Conservation (phyloP, 2,329 filamentous ascomycete genomes). For the Pseudogymnoascus sp. region DNA sequence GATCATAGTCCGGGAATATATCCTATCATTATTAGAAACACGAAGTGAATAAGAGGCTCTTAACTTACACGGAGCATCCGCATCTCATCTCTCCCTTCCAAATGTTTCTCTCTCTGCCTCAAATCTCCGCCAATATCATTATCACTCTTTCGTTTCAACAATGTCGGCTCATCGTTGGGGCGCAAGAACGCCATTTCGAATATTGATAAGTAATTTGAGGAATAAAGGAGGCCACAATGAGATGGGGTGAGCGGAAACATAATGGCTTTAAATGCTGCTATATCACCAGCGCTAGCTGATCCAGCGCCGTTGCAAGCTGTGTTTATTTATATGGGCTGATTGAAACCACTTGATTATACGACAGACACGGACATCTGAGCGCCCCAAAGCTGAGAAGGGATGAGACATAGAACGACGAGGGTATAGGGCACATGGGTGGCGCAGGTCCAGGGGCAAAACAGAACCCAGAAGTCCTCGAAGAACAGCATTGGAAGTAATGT, state of each 20-base stretch:
- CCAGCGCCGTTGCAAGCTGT: too few species aligned
- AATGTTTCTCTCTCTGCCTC: background rate
- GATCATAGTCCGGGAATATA: background rate
- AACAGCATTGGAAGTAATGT: too few species aligned
- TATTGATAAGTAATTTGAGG: background rate
- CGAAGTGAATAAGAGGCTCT: background rate
- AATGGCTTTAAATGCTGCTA: background rate
- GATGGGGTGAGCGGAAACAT: background rate
- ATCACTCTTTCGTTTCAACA: background rate
- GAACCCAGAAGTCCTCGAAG: too few species aligned
- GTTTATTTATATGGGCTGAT: too few species aligned
- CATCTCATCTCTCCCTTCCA: background rate
- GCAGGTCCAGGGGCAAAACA: too few species aligned
- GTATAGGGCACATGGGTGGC: too few species aligned
- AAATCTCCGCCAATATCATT: background rate
- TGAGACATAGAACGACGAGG: too few species aligned
- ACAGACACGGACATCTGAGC: too few species aligned
- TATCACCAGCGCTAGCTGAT: background rate
- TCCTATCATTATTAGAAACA: background rate
- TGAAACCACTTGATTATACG: too few species aligned
- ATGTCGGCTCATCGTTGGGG: background rate
- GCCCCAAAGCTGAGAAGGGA: too few species aligned
- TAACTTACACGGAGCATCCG: background rate
- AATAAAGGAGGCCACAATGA: background rate
- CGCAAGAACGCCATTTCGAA: background rate